These are phyloP conservation scores for Raffaelea ambrosiae DNA, from an alignment of 2,329 filamentous ascomycete species.

Conservation along the genomic window DNA sequence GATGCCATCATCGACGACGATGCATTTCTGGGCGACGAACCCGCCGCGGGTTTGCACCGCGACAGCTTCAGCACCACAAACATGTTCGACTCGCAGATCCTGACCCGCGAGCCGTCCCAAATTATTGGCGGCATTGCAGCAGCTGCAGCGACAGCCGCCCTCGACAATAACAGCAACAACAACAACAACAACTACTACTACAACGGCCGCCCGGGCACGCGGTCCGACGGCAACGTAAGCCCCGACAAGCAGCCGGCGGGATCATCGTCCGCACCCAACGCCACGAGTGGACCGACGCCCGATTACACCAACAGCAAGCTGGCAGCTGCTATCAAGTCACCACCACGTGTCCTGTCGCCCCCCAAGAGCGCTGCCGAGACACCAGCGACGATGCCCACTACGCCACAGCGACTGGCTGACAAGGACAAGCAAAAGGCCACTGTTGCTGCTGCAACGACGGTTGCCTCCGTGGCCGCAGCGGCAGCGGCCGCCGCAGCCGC, in stretches of 20 bases:
- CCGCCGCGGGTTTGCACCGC: constrained; percentile 5
- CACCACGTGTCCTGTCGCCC: too few relatives aligned
- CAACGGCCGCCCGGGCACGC: too few relatives aligned
- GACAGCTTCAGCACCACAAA: constrained; percentile 22
- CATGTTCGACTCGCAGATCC: constrained; percentile 27
- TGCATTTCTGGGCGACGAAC: background rate
- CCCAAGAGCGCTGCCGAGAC: too few relatives aligned
- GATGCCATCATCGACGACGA: background rate
- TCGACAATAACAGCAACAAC: too few relatives aligned
- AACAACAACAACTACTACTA: too few relatives aligned
- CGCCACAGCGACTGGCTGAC: background rate
- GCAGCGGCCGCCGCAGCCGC: background rate
- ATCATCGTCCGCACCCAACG: too few relatives aligned
- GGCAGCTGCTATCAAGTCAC: too few relatives aligned
- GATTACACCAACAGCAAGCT: background rate
- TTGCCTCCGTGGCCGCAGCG: background rate
- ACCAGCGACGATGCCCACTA: too few relatives aligned
- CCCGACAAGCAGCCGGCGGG: background rate
- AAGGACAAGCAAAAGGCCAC: background rate
- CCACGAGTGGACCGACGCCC: too few relatives aligned
- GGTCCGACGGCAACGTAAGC: too few relatives aligned
- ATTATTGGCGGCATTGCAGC: constrained; percentile 6
- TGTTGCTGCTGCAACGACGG: background rate
- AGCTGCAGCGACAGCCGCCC: too few relatives aligned
- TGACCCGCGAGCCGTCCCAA: constrained; percentile 38